Base-by-base conservation (phyloP, 192 early-diverging fungal genomes). In the Gonapodya sp. region DNA sequence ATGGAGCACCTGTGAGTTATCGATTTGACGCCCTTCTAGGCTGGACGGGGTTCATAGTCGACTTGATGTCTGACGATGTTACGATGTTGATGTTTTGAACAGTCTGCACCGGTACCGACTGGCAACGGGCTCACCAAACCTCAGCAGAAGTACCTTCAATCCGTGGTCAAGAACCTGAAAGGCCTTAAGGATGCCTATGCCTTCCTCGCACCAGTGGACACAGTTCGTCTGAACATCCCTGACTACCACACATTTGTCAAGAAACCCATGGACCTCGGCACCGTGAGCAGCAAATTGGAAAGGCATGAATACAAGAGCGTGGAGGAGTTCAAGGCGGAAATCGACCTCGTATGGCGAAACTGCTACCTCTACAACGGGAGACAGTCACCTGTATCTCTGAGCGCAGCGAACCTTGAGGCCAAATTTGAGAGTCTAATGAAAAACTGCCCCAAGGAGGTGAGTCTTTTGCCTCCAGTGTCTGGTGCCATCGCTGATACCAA, bases 201-300 rank as follows among this genome's bases (percentile, higher is more conserved):
- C n/a, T 99, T 99, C 83, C 87, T 95, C 34, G 83, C 92, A 73
- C 94, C 94, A 0, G 94, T 95, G 32, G 94, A 95, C 81, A 86
- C 88, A 64, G 89, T 94, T 33, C 88, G 88, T 73, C 88, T 94
- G 32, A 93, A 92, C 35, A 93, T 95, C 31, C 94, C 94, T 0
- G 93, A 95, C 84, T 95, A 95, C 80, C 87, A 86, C 2, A 86
- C 85, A 2, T 89, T 94, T 35, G 88, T 95, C 79, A 93, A 91
- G 79, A 80, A 88, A 33, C 94, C 94, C 1, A 95, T 94, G 91
- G 94, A 95, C 82, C 85, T 95, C 46, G 84, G 88, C 46, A 95
- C 94, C 8, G 88, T 94, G 16, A 92, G 94, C 33, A 86, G 85
- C 24, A 94, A 91, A 84, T 85, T 95, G 34, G 91, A 89, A 79